Evolutionary conservation across 495 filamentous ascomycete genomes (phyloP), one percentile per base, ranked within the genome.

Genomic region (Terfezia claveryi): DNA sequence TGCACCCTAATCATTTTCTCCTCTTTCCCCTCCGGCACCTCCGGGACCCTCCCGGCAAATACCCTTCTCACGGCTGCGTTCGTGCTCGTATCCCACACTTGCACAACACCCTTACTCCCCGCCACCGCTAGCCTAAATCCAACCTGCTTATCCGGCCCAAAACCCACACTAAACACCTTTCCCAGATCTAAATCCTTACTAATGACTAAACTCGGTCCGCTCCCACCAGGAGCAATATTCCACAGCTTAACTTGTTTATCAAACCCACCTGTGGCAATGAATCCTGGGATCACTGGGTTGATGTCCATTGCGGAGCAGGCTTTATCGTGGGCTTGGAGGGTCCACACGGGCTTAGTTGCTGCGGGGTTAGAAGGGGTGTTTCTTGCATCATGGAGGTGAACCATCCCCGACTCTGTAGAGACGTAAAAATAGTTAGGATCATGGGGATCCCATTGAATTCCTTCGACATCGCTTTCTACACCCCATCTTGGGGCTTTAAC

Each of bases 241-340:
- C 91, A 99, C 49, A 99, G 73, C 74, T 99, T 99, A 50, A 96
- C 86, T 23, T 80, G 80, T 74, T 85, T 89, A 70, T 96, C 91
- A 11, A 81, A 83, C 1, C 87, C 94, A 1, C 86, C 91, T 8
- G 91, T 95, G 4, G 77, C 92, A 61, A 99, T 72, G 73, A 85
- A 94, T 9, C 89, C 91, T 1, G 91, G 91, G 55, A 99, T 84
- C 38, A 76, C 68, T 1, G 80, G 73, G 69, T 94, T 94, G 67
- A 94, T 76, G 66, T 94, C 89, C 63, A 99, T 94, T n/a, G 85
- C 77, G 4, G 88, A 92, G n/a, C 95, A 73, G 5, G 85, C 83
- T 60, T 87, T 80, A 64, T 94, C 87, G 70, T 99, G 91, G 4
- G 91, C 91, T 69, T 96, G 92, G 27, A 99, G 71, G 12, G 79